phyloP scores from a whole-genome alignment of 2,329 filamentous ascomycete genomes.

The Scortechinia acanthostroma region DNA sequence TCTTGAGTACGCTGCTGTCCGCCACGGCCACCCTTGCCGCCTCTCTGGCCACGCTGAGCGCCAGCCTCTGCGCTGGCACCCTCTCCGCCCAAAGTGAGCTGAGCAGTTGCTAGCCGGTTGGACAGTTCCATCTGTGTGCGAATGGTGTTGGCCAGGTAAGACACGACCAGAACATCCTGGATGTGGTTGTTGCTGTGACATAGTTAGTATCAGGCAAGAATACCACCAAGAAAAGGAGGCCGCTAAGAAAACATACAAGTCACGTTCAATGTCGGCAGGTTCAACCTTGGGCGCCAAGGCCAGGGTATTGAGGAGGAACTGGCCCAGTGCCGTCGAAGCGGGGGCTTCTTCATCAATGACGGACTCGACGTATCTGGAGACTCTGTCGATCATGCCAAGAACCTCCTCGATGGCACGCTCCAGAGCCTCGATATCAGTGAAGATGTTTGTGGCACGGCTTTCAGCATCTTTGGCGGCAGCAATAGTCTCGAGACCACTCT shows the following conservation, averaged over 20 bases:
- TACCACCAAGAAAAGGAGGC: neutral
- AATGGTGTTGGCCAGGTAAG: slow-evolving; percentile 96
- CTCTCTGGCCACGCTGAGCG: neutral
- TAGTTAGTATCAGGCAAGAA: neutral
- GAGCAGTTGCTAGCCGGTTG: slow-evolving; percentile 82
- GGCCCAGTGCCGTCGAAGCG: slow-evolving; percentile 84
- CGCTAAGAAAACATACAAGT: slow-evolving; percentile 45
- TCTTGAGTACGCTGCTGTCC: neutral
- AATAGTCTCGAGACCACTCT: slow-evolving; percentile 70
- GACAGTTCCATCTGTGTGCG: slow-evolving; percentile 97
- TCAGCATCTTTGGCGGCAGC: slow-evolving; percentile 75
- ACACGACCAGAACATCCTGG: slow-evolving; percentile 96
- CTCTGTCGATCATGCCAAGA: slow-evolving; percentile 80
- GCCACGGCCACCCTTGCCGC: slow-evolving; percentile 1
- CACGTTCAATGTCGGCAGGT: slow-evolving; percentile 79
- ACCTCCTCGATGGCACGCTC: slow-evolving; percentile 83
- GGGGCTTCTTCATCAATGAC: slow-evolving; percentile 89
- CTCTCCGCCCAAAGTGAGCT: slow-evolving; percentile 36
- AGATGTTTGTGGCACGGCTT: slow-evolving; percentile 63
- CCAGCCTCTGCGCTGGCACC: neutral
- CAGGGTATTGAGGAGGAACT: slow-evolving; percentile 89
- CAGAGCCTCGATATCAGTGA: slow-evolving; percentile 83
- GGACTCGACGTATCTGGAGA: slow-evolving; percentile 84
- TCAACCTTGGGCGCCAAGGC: slow-evolving; percentile 93
- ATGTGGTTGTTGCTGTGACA: slow-evolving; percentile 78